These are phyloP conservation scores for Isabelozyma rhagii DNA, from an alignment of 805 yeast genomes.

Conservation along the genomic window DNA sequence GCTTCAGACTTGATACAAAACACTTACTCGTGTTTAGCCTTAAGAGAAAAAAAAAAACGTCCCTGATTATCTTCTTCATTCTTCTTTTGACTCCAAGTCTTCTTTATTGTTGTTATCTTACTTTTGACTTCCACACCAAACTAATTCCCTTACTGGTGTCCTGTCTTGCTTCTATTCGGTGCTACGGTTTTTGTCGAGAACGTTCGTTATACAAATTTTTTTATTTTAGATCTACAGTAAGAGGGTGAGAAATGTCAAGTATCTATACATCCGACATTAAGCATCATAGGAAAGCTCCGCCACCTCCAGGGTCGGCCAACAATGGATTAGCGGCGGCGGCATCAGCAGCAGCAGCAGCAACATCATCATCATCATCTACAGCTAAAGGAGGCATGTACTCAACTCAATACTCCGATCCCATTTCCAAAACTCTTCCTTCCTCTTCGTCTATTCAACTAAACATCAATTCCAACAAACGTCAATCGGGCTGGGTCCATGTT, in stretches of 20 bases:
- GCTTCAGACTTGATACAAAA: neutral
- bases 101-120: neutral
- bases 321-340: neutral
- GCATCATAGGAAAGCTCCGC: constrained; percentile 43
- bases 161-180: neutral
- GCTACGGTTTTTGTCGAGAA: neutral
- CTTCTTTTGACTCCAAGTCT: neutral
- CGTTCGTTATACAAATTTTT: neutral
- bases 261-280: constrained; percentile 40
- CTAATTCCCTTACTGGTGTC: neutral
- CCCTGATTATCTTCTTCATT: neutral
- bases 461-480: constrained; percentile 27
- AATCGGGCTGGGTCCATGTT: constrained; percentile 83
- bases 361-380: neutral
- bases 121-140: neutral
- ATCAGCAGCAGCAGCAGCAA: neutral
- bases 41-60: neutral
- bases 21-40: neutral
- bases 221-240: too few relatives aligned
- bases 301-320: constrained; percentile 29
- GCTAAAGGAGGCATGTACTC: neutral
- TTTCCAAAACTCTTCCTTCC: neutral
- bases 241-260: constrained; percentile 25
- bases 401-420: neutral
- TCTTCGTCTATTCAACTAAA: constrained; percentile 11